Base-by-base conservation (phyloP, 768 basidiomycete species). In the Boletus speciosus region DNA sequence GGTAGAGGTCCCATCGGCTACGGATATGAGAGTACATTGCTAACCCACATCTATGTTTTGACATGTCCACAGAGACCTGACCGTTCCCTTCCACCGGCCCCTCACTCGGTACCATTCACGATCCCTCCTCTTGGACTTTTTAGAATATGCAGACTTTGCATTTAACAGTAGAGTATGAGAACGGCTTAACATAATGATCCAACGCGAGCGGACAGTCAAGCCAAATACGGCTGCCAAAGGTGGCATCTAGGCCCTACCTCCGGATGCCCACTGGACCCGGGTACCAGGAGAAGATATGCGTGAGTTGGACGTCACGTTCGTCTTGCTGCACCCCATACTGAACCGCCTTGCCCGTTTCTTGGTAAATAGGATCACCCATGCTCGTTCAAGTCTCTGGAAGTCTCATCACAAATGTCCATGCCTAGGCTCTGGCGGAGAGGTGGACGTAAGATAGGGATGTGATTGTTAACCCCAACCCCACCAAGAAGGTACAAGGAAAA, bases 201-300 rank as follows among this genome's bases (percentile, higher is more conserved):
- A 9, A 76, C 84, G 15, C 78, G 92, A 19, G 97, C 98, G 94
- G 96, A 98, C 68, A 91, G 88, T 67, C 95, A 98, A 70, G 94
- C 94, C 2, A 99, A 98, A 72, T 98, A 98, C 62, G 83, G 87
- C 31, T 85, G 85, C 64, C 81, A 88, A 96, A 51, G 94, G 93
- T 1, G 86, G 84, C 2, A 81, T 82, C 34, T 96, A 93, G 19
- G 19, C 19, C 19, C 19, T 19, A 19, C 66, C 73, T 93, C 40
- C 78, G 90, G 8, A 85, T 92, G 79, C 91, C 91, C 0, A 84
- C 84, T 1, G 84, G 83, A 6, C 74, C 81, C 1, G 88, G 85
- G 2, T 98, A 98, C 69, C 70, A 74, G 56, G 96, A 98, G 70
- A 98, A 98, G 74, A 95, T 98, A 16, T 99, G 95, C 95, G 90